Base-by-base conservation (phyloP, 371 early-diverging fungal genomes). In the Mucor lusitanicus region DNA sequence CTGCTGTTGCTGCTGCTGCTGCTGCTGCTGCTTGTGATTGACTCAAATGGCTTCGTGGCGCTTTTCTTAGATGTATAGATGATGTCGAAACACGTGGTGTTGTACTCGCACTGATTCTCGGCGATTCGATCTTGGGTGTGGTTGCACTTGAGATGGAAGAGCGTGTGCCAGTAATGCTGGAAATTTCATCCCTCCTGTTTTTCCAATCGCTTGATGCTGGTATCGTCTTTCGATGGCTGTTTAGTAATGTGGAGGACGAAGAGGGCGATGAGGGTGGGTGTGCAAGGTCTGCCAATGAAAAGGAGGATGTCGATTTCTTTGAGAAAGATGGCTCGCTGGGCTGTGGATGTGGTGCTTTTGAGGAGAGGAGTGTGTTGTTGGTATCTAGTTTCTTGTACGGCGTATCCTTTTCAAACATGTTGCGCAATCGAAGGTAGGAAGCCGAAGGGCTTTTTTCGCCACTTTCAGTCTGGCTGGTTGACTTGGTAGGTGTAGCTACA, bases 61-160 rank as follows among this genome's bases (percentile, higher is more conserved):
- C 46, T 44, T 70, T 69, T 55, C 65, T 62, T 53, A 73, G 33
- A 53, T 68, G 59, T 27, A 48, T 25, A 11, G 57, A 44, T 13
- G 48, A 46, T 17, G 59, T 42, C 33, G 67, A 50, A 54, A 63
- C 68, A 44, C 66, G 72, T 25, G 75, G 71, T 17, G 71, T 71
- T 37, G 65, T 63, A 37, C 75, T 75, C 33, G 75, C 48, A 61
- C 75, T 75, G 44, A 68, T 59, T 17, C 75, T 56, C 13, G 75
- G 75, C n/a, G 68, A 59, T 37, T 75, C 75, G 55, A 75, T 75
- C 63, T 71, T 75, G 13, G 75, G 75, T 17, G 75, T 63, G 6
- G 75, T 66, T 13, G 75, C 69, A 63, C 46, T 69, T 19, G 75
- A 64, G 11, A 58, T 12, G 2, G 75, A 63, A 23, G 75, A 75